Evolutionary conservation across 2,329 filamentous ascomycete genomes (phyloP).

Genomic region (Fusarium sp.): DNA sequence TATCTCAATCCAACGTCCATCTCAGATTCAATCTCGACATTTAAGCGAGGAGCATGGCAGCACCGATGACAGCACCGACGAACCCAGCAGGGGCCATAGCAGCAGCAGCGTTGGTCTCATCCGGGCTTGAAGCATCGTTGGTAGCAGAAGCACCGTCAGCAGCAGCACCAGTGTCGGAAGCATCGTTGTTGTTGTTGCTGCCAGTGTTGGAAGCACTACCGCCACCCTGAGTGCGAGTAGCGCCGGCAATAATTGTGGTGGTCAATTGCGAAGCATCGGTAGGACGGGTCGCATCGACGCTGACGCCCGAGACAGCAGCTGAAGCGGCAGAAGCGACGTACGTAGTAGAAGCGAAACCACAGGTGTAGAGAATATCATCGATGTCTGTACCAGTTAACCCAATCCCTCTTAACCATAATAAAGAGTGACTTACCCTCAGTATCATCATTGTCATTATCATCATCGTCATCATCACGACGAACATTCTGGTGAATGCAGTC

Average conservation of each 20-base stretch:
- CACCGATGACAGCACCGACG: constrained; percentile 33
- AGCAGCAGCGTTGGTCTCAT: constrained; percentile 35
- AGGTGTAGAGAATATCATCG: constrained; percentile 49
- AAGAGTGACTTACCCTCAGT: constrained; percentile 37
- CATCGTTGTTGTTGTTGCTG: constrained; percentile 4
- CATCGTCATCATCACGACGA: constrained; percentile 29
- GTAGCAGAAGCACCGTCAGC: constrained; percentile 18
- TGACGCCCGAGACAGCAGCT: constrained; percentile 43
- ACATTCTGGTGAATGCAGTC: constrained; percentile 53
- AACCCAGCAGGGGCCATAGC: constrained; percentile 32
- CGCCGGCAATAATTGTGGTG: constrained; percentile 47
- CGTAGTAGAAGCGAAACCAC: constrained; percentile 49
- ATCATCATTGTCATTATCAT: constrained; percentile 36
- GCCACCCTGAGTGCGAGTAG: constrained; percentile 16
- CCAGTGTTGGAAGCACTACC: constrained; percentile 16
- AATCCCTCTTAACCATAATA: rapidly evolving
- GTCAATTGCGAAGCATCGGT: constrained; percentile 51
- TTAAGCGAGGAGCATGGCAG: constrained; percentile 38
- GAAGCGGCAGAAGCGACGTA: constrained; percentile 47
- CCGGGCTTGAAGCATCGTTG: constrained; percentile 18
- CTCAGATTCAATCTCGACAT: neutral
- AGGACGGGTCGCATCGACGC: constrained; percentile 48
- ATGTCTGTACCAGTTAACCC: constrained; percentile 46
- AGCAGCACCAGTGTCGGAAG: constrained; percentile 4
- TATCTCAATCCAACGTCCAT: neutral